Base-by-base conservation (phyloP, 1,284 basidiomycete species). In the Dichomitus squalens region DNA sequence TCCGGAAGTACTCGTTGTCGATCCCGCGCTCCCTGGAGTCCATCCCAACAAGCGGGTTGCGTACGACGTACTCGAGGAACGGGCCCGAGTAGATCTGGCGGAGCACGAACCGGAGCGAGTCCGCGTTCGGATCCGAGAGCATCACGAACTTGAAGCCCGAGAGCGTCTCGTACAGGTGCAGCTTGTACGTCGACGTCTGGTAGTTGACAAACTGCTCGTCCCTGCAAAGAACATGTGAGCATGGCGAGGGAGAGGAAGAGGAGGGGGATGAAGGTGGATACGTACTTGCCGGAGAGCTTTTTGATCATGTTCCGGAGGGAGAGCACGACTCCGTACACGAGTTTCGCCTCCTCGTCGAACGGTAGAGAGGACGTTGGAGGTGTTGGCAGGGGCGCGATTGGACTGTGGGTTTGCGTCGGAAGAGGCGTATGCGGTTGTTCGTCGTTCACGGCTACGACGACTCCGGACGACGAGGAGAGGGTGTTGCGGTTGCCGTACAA, bases 261-360 rank as follows among this genome's bases (percentile, higher is more conserved):
- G 21, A 50, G 29, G 48, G n/a, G 3, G 53, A 35, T 21, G 21
- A 49, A 55, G 46, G 25, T 3, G 39, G 52, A 56, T 11, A 74
- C 77, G 68, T 68, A 93, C 93, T 86, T 84, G 66, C 90, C 89
- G 18, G 93, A 92, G 12, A 99, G 74, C 75, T 97, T 98, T 78
- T 90, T 96, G 69, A 96, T 82, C 93, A 99, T 96, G 73, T 95
- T 96, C 53, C 95, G 78, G 63, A 99, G 73, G 7, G 94, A 96
- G 53, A 98, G 80, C 18, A 99, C 83, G 43, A 99, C 92, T 58
- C 97, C 97, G 70, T 98, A 99, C 0, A 99, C 95, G 53, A 99
- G 83, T 73, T 99, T 99, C 1, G 92, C 90, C 74, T 99, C 96
- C 74, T 99, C 96, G 70, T 99, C 96, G 64, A 99, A 98, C 4